A percentile compares a stretch with the other conserved stretches of the same genome.
These are phyloP conservation scores for Botrytis byssoidea DNA, from an alignment of 2,329 filamentous ascomycete species.

Conservation along the genomic window DNA sequence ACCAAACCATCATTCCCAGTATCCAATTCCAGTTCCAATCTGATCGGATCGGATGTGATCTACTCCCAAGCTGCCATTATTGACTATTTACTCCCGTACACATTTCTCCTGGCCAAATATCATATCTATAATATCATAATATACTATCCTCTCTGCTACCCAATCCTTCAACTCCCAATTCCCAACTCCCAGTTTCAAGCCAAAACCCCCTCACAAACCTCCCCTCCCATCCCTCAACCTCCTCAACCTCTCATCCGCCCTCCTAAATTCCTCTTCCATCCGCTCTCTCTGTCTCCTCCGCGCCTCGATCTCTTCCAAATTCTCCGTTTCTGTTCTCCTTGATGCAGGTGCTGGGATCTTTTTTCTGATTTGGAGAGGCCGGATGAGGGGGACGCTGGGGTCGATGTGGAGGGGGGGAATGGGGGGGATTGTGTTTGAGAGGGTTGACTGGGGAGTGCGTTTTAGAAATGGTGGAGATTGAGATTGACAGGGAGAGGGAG, in stretches of 20 bases:
- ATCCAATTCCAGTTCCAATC: neutral
- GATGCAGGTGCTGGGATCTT: neutral
- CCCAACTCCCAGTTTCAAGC: too few relatives aligned
- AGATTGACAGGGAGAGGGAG: rapidly evolving
- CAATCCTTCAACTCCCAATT: too few relatives aligned
- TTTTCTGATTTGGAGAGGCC: neutral
- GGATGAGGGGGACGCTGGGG: neutral
- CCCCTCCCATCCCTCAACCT: constrained; percentile 21
- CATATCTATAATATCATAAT: too few relatives aligned
- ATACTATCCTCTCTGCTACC: too few relatives aligned
- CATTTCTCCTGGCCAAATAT: neutral
- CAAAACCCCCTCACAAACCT: neutral
- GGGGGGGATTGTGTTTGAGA: too few relatives aligned
- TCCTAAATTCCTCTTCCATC: constrained; percentile 4
- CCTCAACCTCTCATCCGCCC: constrained; percentile 19
- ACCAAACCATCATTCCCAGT: neutral
- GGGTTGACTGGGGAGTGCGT: too few relatives aligned
- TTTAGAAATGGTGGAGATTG: neutral
- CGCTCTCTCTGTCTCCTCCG: neutral
- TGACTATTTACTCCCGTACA: neutral
- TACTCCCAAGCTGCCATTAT: neutral
- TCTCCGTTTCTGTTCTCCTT: too few relatives aligned
- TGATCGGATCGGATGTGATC: neutral
- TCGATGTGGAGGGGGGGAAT: neutral
- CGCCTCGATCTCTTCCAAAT: neutral